Conservation (phyloP, 2,329 filamentous ascomycete genomes). For the Zymoseptoria tritici region DNA sequence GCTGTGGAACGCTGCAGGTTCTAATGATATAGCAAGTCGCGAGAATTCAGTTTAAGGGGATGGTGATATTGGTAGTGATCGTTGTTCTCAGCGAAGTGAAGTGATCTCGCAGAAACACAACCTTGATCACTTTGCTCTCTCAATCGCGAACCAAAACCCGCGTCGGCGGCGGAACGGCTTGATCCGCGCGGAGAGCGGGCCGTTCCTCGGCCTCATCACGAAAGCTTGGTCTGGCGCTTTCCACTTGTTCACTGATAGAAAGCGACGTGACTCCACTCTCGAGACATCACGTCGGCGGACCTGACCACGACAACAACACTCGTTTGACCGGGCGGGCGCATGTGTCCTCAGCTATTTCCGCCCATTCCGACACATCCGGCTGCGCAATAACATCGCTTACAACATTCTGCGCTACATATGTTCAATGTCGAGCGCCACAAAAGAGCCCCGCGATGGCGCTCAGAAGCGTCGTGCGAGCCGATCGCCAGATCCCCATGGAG, state of each 20-base stretch:
- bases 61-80: not conserved
- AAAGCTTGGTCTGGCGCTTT: not conserved
- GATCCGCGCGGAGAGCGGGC: not conserved
- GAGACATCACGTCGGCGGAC: not conserved
- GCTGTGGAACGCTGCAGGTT: not conserved
- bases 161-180: not conserved
- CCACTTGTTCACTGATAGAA: not conserved
- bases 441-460: not conserved
- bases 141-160: not conserved
- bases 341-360: not conserved
- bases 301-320: not conserved
- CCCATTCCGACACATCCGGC: not conserved
- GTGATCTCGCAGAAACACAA: not conserved
- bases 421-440: not conserved
- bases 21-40: not conserved
- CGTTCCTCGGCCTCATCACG: not conserved
- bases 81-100: not conserved
- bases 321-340: not conserved
- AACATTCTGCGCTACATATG: not conserved
- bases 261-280: not conserved
- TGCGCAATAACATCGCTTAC: not conserved
- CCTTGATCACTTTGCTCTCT: not conserved
- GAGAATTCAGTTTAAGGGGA: not conserved
- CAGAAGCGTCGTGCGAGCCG: not conserved
- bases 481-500: not conserved